A percentile compares a stretch with the other conserved stretches of the same genome.
phyloP scores from a whole-genome alignment of 192 early-diverging fungal genomes.

The Phlyctochytrium arcticum region DNA sequence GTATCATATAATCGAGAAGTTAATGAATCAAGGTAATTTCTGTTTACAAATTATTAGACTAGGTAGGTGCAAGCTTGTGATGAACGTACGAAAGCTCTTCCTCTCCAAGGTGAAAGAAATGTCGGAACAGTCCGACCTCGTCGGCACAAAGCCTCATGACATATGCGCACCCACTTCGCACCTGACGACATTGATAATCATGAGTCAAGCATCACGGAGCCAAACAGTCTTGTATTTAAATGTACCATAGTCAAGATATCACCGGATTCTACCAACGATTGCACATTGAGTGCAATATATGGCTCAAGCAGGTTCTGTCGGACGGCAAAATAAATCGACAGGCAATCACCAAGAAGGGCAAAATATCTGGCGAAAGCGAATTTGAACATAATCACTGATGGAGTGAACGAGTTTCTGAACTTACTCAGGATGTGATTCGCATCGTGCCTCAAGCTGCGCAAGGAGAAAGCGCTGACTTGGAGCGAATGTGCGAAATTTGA shows the following conservation, averaged over 20 bases:
- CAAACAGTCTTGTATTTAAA: not conserved
- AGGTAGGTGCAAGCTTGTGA: not conserved
- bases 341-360: constrained; percentile 71
- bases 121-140: constrained; percentile 73
- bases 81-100: constrained; percentile 62
- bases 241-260: constrained; percentile 23
- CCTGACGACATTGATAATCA: constrained; percentile 41
- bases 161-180: constrained; percentile 77
- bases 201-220: not conserved
- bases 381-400: not conserved
- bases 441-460: constrained; percentile 72
- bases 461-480: constrained; percentile 60
- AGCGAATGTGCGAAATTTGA: constrained; percentile 74
- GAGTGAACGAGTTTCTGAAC: not conserved
- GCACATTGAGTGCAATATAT: constrained; percentile 59
- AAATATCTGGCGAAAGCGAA: constrained; percentile 43
- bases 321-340: constrained; percentile 68
- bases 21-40: constrained; percentile 70
- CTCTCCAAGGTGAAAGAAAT: constrained; percentile 75
- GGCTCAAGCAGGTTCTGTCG: constrained; percentile 66
- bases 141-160: constrained; percentile 79
- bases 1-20: constrained; percentile 76
- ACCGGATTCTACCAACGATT: constrained; percentile 39
- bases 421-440: constrained; percentile 65
- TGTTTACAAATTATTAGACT: constrained; percentile 9